Evolutionary conservation across 2,329 filamentous ascomycete species (phyloP).

Genomic region (Ambrosiella xylebori): DNA sequence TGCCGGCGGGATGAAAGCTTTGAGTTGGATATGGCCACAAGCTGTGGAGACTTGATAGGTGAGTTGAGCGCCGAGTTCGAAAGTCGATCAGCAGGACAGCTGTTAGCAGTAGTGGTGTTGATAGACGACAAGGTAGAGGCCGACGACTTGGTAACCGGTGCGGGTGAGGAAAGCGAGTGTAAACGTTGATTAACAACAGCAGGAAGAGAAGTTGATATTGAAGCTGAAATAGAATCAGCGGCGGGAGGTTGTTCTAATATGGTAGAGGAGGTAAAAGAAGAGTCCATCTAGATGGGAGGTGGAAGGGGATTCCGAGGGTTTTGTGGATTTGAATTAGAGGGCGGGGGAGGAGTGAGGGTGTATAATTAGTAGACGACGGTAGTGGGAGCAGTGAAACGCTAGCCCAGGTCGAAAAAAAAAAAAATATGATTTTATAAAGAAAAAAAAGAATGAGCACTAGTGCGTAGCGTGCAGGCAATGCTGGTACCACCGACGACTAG

Average conservation of each 20-base stretch:
- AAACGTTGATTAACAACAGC: neutral
- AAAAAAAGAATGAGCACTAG: neutral
- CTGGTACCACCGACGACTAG: conserved; percentile 1
- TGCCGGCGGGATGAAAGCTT: conserved; percentile 12
- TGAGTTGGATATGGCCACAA: neutral
- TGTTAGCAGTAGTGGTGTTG: neutral
- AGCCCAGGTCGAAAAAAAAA: neutral
- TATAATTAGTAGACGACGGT: neutral
- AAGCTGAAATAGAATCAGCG: conserved; percentile 1
- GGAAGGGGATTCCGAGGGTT: conserved; percentile 2
- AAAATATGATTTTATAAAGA: conserved; percentile 4
- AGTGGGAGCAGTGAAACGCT: neutral
- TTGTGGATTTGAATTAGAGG: neutral
- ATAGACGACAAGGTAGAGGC: neutral
- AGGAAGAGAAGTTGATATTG: neutral
- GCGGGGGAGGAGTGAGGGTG: neutral
- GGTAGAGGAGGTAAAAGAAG: conserved; percentile 5
- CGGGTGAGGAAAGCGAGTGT: neutral
- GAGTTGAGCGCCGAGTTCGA: conserved; percentile 3
- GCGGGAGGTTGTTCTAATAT: neutral
- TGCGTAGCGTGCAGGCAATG: neutral
- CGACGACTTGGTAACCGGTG: neutral
- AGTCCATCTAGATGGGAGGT: conserved; percentile 11
- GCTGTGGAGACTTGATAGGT: conserved; percentile 10
- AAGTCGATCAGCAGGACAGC: neutral